Conservation (phyloP, 2,329 filamentous ascomycete genomes). For the Pseudogymnoascus sp. region DNA sequence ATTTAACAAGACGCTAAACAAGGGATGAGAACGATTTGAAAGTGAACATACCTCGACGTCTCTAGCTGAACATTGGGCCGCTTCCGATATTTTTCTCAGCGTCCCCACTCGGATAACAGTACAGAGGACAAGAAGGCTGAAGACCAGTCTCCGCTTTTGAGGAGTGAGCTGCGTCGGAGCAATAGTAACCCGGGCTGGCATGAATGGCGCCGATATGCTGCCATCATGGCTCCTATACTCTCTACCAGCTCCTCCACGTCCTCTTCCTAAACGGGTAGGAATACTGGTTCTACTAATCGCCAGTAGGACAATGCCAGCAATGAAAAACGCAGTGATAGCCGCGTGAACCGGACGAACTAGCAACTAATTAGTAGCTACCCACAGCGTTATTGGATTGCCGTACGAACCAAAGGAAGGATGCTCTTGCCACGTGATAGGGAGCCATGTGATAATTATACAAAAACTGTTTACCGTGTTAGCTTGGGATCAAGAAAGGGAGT, state of each 20-base stretch:
- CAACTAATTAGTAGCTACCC: neutral
- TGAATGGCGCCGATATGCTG: neutral
- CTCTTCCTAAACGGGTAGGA: slow-evolving; percentile 2
- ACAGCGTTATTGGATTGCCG: neutral
- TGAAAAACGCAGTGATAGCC: neutral
- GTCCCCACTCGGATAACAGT: slow-evolving; percentile 3
- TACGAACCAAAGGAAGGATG: slow-evolving; percentile 3
- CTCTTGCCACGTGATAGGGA: slow-evolving; percentile 5
- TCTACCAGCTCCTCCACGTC: slow-evolving; percentile 7
- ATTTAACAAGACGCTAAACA: neutral
- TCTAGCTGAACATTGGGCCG: neutral
- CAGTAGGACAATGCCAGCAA: neutral
- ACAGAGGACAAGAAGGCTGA: neutral
- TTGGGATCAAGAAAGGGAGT: neutral
- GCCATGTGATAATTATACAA: slow-evolving; percentile 5
- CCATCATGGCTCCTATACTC: neutral
- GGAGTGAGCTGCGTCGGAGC: neutral
- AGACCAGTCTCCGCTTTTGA: neutral
- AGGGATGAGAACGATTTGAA: neutral
- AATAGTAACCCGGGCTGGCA: neutral
- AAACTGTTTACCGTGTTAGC: neutral
- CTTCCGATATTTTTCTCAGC: slow-evolving; percentile 4
- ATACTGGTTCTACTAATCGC: neutral
- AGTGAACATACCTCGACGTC: slow-evolving; percentile 9
- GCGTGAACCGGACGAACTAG: neutral